Base-by-base conservation (phyloP, 225 moss, liverwort and hornwort species). In the Physcomitrellopsis africana region DNA sequence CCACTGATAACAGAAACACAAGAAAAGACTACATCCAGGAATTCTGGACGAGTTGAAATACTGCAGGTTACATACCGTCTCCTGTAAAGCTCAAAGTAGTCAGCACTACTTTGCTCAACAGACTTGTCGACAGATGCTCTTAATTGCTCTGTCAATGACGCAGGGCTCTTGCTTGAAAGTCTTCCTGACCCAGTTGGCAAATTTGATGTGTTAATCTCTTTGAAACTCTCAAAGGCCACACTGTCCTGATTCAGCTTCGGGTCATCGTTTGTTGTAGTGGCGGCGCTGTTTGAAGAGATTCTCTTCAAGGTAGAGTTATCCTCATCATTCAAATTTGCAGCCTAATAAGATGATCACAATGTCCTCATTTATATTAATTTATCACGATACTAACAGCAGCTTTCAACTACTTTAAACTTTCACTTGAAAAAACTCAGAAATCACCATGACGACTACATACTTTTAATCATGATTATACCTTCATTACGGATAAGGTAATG, bases 1-100 rank as follows among this genome's bases (percentile, higher is more conserved):
- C 77, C 68, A 77, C 81, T 68, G 63, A 77, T 68, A 81, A 68
- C 27, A 9, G 68, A 60, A 56, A 77, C 77, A 77, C 11, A 49
- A 41, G 54, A 10, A 42, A 63, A 27, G 14, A 60, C 57, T 41
- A 77, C 10, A 32, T 72, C 56, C 77, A 73, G 51, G 51, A 73
- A 56, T 44, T 60, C 43, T 68, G 63, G 55, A 73, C 51, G 63
- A 53, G 24, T 77, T 72, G 67, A 18, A 15, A 41, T 59, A 15
- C 8, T 11, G 70, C 72, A 61, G 68, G 49, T 57, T 68, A 73
- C 77, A 77, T 19, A 0, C 32, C 32, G 32, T 37, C 32, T 26
- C 56, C 10, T 81, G 57, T 77, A 77, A 43, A 55, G 14, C 11
- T 52, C 47, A 11, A n/a, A 18, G 77, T 67, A 70, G 42, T 81